Base-by-base conservation (phyloP, 1,284 basidiomycete genomes). In the Golubevia pallescens region DNA sequence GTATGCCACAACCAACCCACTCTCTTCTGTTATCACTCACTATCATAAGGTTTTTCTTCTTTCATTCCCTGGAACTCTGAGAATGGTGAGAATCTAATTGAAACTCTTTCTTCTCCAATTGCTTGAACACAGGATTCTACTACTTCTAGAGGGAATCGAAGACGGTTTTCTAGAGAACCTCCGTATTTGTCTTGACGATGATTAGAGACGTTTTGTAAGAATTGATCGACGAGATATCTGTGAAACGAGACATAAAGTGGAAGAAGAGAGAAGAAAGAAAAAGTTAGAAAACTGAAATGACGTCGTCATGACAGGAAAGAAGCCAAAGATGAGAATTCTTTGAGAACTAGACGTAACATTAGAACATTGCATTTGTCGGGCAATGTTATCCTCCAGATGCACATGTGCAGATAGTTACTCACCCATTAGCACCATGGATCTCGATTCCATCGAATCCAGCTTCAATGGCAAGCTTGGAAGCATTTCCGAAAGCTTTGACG, bases 381-480 rank as follows among this genome's bases (percentile, higher is more conserved):
- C 28, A 28, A 28, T 28, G 28, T 28, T 28, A 28, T 28, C 28
- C 28, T 28, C 28, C 28, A 28, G 28, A 28, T 28, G 28, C 28
- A 28, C 24, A n/a, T n/a, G n/a, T n/a, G n/a, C n/a, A n/a, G 20
- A n/a, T 10, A 62, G 28, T 14, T 10, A 20, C 56, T 19, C 21
- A 59, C 57, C 32, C 63, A 24, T 70, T 78, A 6, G 86, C 87
- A 28, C 76, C 77, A 68, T 87, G 87, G 54, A 88, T 75, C 86
- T 92, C 90, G 34, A 91, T 88, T 38, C 90, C 90, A 73, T 92
- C 90, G 71, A 91, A 91, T 0, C 90, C 90, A 23, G 90, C 90
- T 73, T 88, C 86, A 6, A 56, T 16, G 10, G 55, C 55, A n/a
- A 24, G 23, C 55, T 57, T 57, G n/a, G 55, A 10, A 48, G 42